Evolutionary conservation across 116 monocot species (phyloP).

Genomic region (Dioscorea cayenensis): DNA sequence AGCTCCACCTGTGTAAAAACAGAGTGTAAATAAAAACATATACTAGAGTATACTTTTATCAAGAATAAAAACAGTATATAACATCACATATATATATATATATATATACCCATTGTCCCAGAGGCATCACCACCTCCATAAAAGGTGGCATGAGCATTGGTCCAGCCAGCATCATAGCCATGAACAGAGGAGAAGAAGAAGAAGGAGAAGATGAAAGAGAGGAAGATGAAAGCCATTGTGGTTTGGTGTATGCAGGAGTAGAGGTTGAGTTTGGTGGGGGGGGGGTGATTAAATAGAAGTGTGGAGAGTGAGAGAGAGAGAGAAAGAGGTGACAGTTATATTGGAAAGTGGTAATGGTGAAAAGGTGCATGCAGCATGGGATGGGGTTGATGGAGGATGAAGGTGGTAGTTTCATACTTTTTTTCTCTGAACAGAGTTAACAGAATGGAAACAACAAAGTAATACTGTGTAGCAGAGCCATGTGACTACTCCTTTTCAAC

Average conservation of each 20-base stretch:
- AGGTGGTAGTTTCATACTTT: too few relatives aligned
- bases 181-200: slow-evolving; percentile 8
- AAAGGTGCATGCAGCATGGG: not conserved
- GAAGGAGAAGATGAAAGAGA: not conserved
- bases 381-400: too few relatives aligned
- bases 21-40: too few relatives aligned
- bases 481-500: not conserved
- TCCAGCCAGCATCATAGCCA: slow-evolving; percentile 19
- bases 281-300: slow-evolving; percentile 13
- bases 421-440: too few relatives aligned
- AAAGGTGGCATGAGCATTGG: slow-evolving; percentile 59
- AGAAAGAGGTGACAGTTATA: not conserved
- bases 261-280: not conserved
- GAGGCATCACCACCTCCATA: slow-evolving; percentile 75
- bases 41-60: too few relatives aligned
- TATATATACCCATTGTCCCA: slow-evolving; percentile 45
- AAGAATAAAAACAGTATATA: too few relatives aligned
- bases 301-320: not conserved
- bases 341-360: not conserved
- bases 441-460: too few relatives aligned
- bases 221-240: not conserved
- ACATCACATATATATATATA: too few relatives aligned
- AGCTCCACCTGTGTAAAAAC: not conserved
- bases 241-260: not conserved
- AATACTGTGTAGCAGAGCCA: not conserved